Evolutionary conservation across 345 rosid genomes (phyloP).

Genomic region (Cardamine occulta): DNA sequence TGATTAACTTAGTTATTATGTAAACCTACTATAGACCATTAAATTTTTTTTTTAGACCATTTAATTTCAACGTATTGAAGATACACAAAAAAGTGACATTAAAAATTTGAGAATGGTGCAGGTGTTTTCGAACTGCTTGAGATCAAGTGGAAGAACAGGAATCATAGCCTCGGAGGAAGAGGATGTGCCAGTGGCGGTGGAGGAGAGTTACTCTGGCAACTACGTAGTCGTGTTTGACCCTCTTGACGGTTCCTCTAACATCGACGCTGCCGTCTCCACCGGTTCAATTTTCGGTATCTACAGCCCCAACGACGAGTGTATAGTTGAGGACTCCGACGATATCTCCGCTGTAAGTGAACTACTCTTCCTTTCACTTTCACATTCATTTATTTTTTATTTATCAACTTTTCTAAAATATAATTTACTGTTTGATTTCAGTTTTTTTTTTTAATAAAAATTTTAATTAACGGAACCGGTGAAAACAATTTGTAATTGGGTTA

Average conservation of each 20-base stretch:
- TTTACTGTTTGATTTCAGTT: too few species aligned
- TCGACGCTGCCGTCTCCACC: constrained; percentile 94
- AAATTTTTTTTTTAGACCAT: background rate
- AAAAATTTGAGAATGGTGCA: constrained; percentile 37
- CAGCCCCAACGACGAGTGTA: constrained; percentile 93
- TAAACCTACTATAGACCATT: background rate
- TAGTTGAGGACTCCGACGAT: constrained; percentile 66
- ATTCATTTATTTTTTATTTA: background rate
- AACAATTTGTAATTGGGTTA: background rate
- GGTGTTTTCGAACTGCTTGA: constrained; percentile 94
- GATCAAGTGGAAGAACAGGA: constrained; percentile 92
- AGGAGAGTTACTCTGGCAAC: constrained; percentile 93
- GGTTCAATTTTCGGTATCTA: constrained; percentile 96
- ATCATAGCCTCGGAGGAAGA: constrained; percentile 97
- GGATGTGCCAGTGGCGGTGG: constrained; percentile 97
- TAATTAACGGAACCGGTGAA: background rate
- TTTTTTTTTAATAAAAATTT: background rate
- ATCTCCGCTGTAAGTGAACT: constrained; percentile 47
- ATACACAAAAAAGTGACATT: background rate
- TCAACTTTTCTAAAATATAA: background rate
- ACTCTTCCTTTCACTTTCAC: constrained; percentile 7
- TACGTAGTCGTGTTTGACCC: constrained; percentile 92
- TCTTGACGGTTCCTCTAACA: constrained; percentile 96
- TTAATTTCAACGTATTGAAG: background rate
- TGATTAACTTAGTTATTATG: background rate